A percentile compares a stretch with the other conserved stretches of the same genome.
Evolutionary conservation across 352 stramenopile genomes (phyloP).

Genomic region (Phytophthora sp.): DNA sequence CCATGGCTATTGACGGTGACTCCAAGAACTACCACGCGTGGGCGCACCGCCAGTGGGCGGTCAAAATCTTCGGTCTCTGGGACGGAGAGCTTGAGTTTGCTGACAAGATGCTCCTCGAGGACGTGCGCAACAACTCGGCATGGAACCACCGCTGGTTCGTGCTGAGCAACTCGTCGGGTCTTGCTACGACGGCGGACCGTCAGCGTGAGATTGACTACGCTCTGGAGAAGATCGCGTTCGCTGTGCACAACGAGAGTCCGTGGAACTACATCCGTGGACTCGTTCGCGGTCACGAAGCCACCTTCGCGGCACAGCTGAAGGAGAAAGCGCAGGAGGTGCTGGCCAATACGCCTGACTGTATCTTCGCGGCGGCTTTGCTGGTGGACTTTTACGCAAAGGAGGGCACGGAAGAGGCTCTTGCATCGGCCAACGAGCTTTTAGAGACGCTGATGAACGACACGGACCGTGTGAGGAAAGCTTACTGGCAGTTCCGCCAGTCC

Average conservation of each 20-base stretch:
- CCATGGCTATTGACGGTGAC: conserved; percentile 93
- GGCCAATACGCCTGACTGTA: conserved; percentile 49
- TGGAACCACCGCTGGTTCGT: conserved; percentile 92
- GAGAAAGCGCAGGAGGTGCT: conserved; percentile 50
- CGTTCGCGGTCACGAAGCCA: conserved; percentile 52
- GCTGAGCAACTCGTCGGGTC: conserved; percentile 55
- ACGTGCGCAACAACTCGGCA: conserved; percentile 97
- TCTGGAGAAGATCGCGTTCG: conserved; percentile 64
- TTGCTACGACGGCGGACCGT: conserved; percentile 40
- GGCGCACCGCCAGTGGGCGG: conserved; percentile 96
- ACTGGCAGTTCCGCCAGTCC: conserved; percentile 74
- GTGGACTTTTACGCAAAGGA: conserved; percentile 76
- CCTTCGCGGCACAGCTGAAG: conserved; percentile 50
- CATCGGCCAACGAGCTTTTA: conserved; percentile 56
- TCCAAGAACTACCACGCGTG: conserved; percentile 99
- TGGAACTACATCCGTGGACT: conserved; percentile 92
- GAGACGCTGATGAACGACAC: conserved; percentile 75
- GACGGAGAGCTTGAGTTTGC: conserved; percentile 93
- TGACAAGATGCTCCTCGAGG: conserved; percentile 86
- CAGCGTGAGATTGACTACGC: conserved; percentile 79
- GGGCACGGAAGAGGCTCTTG: conserved; percentile 44
- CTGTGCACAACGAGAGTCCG: conserved; percentile 91
- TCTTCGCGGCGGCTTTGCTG: conserved; percentile 74
- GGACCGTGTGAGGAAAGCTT: conserved; percentile 73
- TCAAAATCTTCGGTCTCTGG: conserved; percentile 91